Evolutionary conservation across 2,329 filamentous ascomycete genomes (phyloP), one percentile per base, ranked within the genome.

Genomic region (Aureobasidium sp.): DNA sequence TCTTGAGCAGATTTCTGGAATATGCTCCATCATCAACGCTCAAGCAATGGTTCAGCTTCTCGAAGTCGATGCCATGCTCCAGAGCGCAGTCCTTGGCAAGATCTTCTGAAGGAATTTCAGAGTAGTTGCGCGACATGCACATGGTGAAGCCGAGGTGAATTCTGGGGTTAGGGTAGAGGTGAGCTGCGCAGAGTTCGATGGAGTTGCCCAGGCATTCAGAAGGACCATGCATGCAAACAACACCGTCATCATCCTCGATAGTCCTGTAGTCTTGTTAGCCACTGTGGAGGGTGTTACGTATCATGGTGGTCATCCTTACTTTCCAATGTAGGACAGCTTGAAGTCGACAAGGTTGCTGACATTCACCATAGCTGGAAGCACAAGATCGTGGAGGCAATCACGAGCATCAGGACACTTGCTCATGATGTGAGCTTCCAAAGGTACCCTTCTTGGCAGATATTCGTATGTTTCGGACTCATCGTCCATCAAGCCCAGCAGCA

Each of bases 351-450:
- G 94, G 66, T 90, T 84, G 64, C 84, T 81, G 41, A 92, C 83
- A 63, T 84, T 83, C 74, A 91, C 85, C 92, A 99, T 97, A 26
- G 87, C 83, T 0, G 94, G 94, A 17, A 97, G 77, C 27, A 99
- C 82, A 68, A 99, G 77, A 64, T 91, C 79, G 65, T 85, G 84
- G 23, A 99, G 79, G 70, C 93, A 97, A 71, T 90, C 88, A 73
- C 82, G 83, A 2, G 94, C 91, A 75, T 99, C 94, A 0, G 93
- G 92, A 70, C 94, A 99, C 80, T 97, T 97, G 77, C 64, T 74
- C 87, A 97, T 99, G 69, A 97, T 94, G 74, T 97, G 93, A 62
- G 91, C 90, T 74, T 99, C 94, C 2, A 99, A 77, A 4, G 91
- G 89, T 5, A 97, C 88, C 63, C 72, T 78, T 46, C 67, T 63